Conservation (phyloP, 768 basidiomycete species). For the Paxillus involutus region DNA sequence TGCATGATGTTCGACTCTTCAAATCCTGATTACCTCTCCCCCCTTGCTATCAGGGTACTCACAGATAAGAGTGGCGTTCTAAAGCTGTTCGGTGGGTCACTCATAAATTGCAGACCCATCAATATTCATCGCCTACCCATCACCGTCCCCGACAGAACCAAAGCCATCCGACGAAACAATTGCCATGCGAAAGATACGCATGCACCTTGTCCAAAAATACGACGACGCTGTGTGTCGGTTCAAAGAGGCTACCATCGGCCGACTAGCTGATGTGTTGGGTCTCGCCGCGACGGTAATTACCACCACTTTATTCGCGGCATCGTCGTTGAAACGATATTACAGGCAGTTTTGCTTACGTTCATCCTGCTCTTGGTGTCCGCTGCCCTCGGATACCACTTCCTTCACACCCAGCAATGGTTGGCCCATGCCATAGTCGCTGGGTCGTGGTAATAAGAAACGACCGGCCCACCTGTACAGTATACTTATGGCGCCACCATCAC, state of each 20-base stretch:
- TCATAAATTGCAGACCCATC: not conserved
- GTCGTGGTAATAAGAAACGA: conserved; percentile 1
- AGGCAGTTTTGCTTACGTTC: conserved; percentile 22
- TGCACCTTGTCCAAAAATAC: conserved; percentile 21
- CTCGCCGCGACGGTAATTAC: conserved; percentile 11
- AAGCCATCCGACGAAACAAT: conserved; percentile 22
- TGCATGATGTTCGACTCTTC: conserved; percentile 17
- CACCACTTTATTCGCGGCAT: not conserved
- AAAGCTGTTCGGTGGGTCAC: conserved; percentile 25
- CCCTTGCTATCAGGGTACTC: conserved; percentile 26
- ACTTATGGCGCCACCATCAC: not conserved
- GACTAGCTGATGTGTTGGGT: conserved; percentile 22
- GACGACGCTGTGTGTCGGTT: conserved; percentile 12
- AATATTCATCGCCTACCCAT: not conserved
- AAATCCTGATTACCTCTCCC: conserved; percentile 26
- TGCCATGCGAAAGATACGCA: conserved; percentile 22
- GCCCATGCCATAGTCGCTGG: conserved; percentile 1
- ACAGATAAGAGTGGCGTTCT: conserved; percentile 24
- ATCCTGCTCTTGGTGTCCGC: conserved; percentile 17
- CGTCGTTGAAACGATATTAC: not conserved
- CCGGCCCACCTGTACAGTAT: too few relatives aligned
- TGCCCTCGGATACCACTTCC: conserved; percentile 19
- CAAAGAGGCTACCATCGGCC: conserved; percentile 26
- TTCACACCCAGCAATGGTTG: conserved; percentile 11
- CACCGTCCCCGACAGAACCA: conserved; percentile 18